Percentiles rank a stretch among this genome's conserved stretches.
phyloP scores from a whole-genome alignment of 176 grass and related monocot species.

The Stipa capillata region DNA sequence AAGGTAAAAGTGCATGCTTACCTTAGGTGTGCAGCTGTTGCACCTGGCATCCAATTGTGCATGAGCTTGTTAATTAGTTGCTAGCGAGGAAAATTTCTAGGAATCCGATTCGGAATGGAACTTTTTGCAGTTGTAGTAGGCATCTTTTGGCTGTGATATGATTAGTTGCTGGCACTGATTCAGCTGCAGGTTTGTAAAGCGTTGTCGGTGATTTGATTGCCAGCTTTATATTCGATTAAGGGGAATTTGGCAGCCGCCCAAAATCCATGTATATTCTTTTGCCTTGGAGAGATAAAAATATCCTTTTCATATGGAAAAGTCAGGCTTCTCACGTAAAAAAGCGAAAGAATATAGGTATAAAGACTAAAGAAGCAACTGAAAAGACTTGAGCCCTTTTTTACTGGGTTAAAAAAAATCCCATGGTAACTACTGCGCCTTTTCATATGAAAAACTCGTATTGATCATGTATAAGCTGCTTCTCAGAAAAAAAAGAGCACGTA shows the following conservation, averaged over 20 bases:
- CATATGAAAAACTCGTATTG: too few species aligned
- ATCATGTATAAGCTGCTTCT: too few species aligned
- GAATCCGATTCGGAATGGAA: neutral
- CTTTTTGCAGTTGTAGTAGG: neutral
- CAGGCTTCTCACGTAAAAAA: too few species aligned
- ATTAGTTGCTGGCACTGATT: neutral
- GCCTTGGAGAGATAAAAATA: neutral
- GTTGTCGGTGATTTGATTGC: neutral
- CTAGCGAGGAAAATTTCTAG: neutral
- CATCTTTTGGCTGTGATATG: neutral
- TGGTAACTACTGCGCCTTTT: too few species aligned
- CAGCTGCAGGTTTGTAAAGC: neutral
- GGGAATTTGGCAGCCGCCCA: neutral
- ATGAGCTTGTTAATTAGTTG: neutral
- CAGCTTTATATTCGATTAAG: neutral
- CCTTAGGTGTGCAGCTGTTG: neutral
- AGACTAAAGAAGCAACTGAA: too few species aligned
- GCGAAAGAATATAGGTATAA: too few species aligned
- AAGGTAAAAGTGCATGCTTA: neutral
- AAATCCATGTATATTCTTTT: neutral
- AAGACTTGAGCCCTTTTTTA: too few species aligned
- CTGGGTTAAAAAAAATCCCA: too few species aligned
- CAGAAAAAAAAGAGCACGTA: too few species aligned
- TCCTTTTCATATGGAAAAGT: neutral
- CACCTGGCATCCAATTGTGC: neutral